Conservation (phyloP, 352 stramenopile genomes). For the Hyaloperonospora arabidopsidis region DNA sequence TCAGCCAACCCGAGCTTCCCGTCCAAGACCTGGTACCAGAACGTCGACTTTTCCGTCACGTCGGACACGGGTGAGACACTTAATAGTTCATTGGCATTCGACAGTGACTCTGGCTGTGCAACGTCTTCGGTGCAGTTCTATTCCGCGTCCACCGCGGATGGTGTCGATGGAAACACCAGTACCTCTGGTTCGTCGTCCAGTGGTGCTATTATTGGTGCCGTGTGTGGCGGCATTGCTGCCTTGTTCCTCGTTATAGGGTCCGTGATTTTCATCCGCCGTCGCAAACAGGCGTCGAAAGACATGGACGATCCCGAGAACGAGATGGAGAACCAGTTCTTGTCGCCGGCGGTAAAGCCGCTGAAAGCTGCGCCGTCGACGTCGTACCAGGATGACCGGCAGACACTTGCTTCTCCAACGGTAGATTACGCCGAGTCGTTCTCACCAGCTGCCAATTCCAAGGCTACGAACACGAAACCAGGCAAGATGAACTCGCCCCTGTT, state of each 20-base stretch:
- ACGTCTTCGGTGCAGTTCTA: constrained; percentile 66
- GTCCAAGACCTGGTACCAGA: constrained; percentile 50
- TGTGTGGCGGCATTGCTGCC: constrained; percentile 33
- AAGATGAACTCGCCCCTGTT: constrained; percentile 6
- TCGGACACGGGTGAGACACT: constrained; percentile 48
- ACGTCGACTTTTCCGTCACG: constrained; percentile 50
- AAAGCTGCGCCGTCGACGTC: constrained; percentile 31
- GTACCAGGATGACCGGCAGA: constrained; percentile 18
- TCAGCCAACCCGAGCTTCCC: constrained; percentile 43
- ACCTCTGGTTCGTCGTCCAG: constrained; percentile 16
- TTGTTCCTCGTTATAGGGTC: constrained; percentile 63
- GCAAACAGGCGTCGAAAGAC: constrained; percentile 32
- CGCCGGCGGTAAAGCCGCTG: constrained; percentile 38
- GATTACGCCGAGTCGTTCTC: constrained; percentile 48
- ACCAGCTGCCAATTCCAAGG: constrained; percentile 28
- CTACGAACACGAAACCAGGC: constrained; percentile 12
- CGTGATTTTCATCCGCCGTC: constrained; percentile 58
- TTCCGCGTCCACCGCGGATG: constrained; percentile 40
- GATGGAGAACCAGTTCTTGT: constrained; percentile 53
- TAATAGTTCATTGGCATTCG: constrained; percentile 54
- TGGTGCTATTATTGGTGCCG: constrained; percentile 32
- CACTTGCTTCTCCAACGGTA: constrained; percentile 38
- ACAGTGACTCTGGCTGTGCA: constrained; percentile 40
- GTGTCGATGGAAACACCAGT: constrained; percentile 26
- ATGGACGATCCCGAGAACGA: constrained; percentile 35